Evolutionary conservation across 2,329 filamentous ascomycete genomes (phyloP).

Genomic region (Curvularia spicifera): DNA sequence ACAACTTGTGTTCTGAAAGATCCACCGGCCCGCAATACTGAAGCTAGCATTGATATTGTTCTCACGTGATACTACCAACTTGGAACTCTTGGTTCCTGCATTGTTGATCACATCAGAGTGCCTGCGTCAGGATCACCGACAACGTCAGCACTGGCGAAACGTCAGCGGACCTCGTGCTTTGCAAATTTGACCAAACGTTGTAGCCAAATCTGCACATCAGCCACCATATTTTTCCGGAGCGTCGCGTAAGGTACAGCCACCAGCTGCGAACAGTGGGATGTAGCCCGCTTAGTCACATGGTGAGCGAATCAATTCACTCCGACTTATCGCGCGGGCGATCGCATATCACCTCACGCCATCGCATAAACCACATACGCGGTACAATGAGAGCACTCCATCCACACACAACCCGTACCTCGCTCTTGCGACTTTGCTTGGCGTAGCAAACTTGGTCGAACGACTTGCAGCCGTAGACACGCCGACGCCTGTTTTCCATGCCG

Average conservation of each 20-base stretch:
- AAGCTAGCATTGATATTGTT: background rate
- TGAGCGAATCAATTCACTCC: constrained; percentile 38
- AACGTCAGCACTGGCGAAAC: background rate
- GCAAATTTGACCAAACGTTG: constrained; percentile 31
- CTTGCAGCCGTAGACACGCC: constrained; percentile 23
- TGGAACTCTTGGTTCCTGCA: background rate
- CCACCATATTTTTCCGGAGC: constrained; percentile 9
- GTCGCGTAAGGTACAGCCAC: constrained; percentile 20
- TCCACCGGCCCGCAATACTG: background rate
- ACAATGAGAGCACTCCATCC: constrained; percentile 16
- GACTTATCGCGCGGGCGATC: constrained; percentile 33
- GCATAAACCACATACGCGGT: constrained; percentile 27
- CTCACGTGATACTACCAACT: background rate
- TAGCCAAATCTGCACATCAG: constrained; percentile 14
- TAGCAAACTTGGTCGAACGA: constrained; percentile 22
- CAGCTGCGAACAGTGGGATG: constrained; percentile 33
- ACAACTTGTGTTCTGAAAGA: background rate
- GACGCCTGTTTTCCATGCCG: constrained; percentile 24
- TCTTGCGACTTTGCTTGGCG: constrained; percentile 30
- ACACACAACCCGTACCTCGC: constrained; percentile 17
- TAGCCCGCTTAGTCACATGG: constrained; percentile 30
- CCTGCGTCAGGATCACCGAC: constrained; percentile 14
- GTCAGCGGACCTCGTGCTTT: constrained; percentile 9
- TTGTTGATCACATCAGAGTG: constrained; percentile 4
- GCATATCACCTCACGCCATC: constrained; percentile 46